phyloP scores from a whole-genome alignment of 352 stramenopile species.

The Globisporangium acanthophoron region DNA sequence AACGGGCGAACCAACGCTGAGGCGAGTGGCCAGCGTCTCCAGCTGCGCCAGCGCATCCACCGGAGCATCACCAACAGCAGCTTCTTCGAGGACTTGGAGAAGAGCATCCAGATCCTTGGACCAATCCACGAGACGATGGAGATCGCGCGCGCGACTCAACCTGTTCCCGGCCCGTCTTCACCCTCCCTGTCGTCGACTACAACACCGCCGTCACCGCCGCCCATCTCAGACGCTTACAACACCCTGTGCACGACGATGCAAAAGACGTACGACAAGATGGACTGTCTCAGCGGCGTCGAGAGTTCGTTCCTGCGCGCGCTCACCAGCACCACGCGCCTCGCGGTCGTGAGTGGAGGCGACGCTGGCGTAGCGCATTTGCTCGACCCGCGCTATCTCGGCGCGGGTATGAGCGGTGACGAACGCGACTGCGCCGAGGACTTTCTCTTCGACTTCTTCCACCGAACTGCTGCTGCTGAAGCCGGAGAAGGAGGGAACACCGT shows the following conservation, averaged over 20 bases:
- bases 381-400: constrained; percentile 13
- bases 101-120: constrained; percentile 8
- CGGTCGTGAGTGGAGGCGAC: not conserved
- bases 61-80: not conserved
- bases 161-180: too few relatives aligned
- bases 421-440: constrained; percentile 29
- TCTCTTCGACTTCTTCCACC: constrained; percentile 19
- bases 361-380: constrained; percentile 10
- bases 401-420: constrained; percentile 14
- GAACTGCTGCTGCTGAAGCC: not conserved
- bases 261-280: not conserved
- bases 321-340: not conserved
- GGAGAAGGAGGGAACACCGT: not conserved
- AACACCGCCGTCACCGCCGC: not conserved
- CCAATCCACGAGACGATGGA: constrained; percentile 4
- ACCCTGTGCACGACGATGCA: not conserved
- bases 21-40: not conserved
- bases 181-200: not conserved
- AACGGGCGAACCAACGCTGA: not conserved
- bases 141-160: not conserved
- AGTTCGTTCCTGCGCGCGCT: not conserved
- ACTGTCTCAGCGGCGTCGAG: not conserved
- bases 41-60: constrained; percentile 1
- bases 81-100: constrained; percentile 10
- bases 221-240: constrained; percentile 6